Percentiles rank a stretch among this genome's conserved stretches.
Conservation (phyloP, 768 basidiomycete genomes). For the Tephrocybe sp. region DNA sequence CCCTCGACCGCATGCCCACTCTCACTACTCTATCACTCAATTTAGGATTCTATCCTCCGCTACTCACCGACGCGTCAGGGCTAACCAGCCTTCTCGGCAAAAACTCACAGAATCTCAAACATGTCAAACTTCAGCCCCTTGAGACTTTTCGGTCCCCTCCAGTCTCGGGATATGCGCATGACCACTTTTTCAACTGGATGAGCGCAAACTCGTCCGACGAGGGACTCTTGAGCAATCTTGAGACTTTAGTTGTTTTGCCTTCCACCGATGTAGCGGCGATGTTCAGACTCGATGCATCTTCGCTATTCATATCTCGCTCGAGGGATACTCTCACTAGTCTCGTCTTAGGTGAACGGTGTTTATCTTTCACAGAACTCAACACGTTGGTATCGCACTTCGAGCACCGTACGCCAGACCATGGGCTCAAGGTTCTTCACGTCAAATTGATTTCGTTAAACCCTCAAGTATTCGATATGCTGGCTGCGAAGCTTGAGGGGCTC, state of each 20-base stretch:
- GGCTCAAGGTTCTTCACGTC: constrained; percentile 19
- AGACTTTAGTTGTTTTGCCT: constrained; percentile 12
- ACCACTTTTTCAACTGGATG: constrained; percentile 13
- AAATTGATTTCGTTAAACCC: constrained; percentile 20
- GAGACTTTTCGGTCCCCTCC: constrained; percentile 13
- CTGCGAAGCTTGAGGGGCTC: constrained; percentile 20
- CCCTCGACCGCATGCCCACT: constrained; percentile 5
- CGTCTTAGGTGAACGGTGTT: constrained; percentile 8
- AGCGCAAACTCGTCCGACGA: constrained; percentile 3
- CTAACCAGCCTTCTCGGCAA: constrained; percentile 9
- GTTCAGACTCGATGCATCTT: constrained; percentile 5
- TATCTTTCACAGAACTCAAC: constrained; percentile 11
- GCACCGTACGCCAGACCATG: constrained; percentile 13
- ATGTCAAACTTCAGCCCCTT: constrained; percentile 14
- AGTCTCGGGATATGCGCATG: constrained; percentile 4
- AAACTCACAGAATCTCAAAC: constrained; percentile 9
- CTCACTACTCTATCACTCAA: constrained; percentile 11
- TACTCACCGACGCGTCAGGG: constrained; percentile 6
- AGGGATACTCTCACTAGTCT: constrained; percentile 15
- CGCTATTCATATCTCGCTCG: constrained; percentile 9
- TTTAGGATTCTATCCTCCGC: constrained; percentile 16
- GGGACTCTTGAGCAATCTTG: constrained; percentile 7
- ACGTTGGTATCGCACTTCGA: constrained; percentile 15
- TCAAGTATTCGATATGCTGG: constrained; percentile 24
- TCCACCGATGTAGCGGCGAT: constrained; percentile 7